Percentiles rank a stretch among this genome's conserved stretches.
phyloP scores from a whole-genome alignment of 106 monocot species.

The Dioscorea dumetorum region DNA sequence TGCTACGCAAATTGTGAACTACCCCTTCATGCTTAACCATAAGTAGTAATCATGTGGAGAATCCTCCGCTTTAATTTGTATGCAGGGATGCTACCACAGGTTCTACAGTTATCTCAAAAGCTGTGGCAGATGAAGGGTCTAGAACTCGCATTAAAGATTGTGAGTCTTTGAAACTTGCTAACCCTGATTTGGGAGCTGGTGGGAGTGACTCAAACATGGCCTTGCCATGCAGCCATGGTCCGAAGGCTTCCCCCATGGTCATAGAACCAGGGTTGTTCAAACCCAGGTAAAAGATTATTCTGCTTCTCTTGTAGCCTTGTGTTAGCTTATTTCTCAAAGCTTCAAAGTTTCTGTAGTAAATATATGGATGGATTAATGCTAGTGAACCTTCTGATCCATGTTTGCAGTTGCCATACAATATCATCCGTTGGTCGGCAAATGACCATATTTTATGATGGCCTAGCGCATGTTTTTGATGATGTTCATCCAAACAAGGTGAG shows the following conservation, averaged over 20 bases:
- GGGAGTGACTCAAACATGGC: conserved; percentile 26
- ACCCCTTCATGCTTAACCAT: conserved; percentile 24
- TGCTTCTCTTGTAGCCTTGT: background rate
- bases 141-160: conserved; percentile 59
- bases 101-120: conserved; percentile 31
- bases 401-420: conserved; percentile 20
- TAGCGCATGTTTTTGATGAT: conserved; percentile 82
- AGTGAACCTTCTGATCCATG: background rate
- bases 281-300: conserved; percentile 24
- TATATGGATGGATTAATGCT: background rate
- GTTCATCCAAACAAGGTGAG: conserved; percentile 79
- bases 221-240: conserved; percentile 16
- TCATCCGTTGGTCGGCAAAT: conserved; percentile 49
- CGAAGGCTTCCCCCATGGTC: conserved; percentile 5
- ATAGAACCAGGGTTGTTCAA: conserved; percentile 39
- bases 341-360: no score
- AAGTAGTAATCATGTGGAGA: conserved; percentile 18
- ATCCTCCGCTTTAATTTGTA: conserved; percentile 21
- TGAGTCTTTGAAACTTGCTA: conserved; percentile 28
- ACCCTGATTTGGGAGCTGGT: conserved; percentile 16
- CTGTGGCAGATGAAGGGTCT: conserved; percentile 76
- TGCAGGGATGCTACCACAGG: conserved; percentile 23
- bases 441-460: conserved; percentile 91
- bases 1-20: conserved; percentile 21
- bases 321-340: background rate